Percentiles rank a stretch among this genome's conserved stretches.
These are phyloP conservation scores for Tausonia pullulans DNA, from an alignment of 1,284 basidiomycete species.

Conservation along the genomic window DNA sequence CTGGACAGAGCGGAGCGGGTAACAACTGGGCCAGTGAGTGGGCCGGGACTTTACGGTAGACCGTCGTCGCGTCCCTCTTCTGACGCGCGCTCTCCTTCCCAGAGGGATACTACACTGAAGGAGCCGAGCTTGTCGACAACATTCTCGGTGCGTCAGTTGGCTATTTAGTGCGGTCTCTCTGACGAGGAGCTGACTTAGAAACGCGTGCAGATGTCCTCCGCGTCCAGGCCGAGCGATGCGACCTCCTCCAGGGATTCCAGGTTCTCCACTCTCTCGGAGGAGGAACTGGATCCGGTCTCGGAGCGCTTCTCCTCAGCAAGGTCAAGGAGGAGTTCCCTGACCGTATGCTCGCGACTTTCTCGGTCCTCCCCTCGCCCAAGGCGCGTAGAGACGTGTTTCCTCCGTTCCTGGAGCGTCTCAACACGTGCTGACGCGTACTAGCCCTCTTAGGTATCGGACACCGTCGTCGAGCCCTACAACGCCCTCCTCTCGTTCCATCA, in stretches of 20 bases:
- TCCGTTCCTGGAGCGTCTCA: background rate
- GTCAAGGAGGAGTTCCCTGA: slow-evolving; percentile 52
- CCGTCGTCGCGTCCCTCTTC: background rate
- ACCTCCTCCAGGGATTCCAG: slow-evolving; percentile 50
- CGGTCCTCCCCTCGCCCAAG: slow-evolving; percentile 50
- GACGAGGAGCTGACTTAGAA: no score
- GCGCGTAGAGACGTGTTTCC: slow-evolving; percentile 22
- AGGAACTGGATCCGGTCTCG: slow-evolving; percentile 53
- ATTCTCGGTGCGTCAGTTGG: slow-evolving; percentile 29
- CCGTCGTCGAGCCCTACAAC: slow-evolving; percentile 53
- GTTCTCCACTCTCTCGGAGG: slow-evolving; percentile 51
- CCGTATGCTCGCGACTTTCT: slow-evolving; percentile 53
- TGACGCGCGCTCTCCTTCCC: background rate
- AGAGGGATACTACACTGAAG: slow-evolving; percentile 19
- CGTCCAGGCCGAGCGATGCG: slow-evolving; percentile 47
- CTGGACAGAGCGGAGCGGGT: slow-evolving; percentile 50
- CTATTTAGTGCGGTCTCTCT: no score
- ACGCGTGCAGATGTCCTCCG: slow-evolving; percentile 41
- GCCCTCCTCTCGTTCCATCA: slow-evolving; percentile 44
- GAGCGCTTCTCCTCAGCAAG: slow-evolving; percentile 50
- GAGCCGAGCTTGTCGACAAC: slow-evolving; percentile 47
- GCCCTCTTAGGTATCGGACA: slow-evolving; percentile 39
- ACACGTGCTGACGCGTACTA: slow-evolving; percentile 3
- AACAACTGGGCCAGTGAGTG: slow-evolving; percentile 43
- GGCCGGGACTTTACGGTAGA: background rate